phyloP scores from a whole-genome alignment of 495 filamentous ascomycete species.

The Talaromyces ruber region DNA sequence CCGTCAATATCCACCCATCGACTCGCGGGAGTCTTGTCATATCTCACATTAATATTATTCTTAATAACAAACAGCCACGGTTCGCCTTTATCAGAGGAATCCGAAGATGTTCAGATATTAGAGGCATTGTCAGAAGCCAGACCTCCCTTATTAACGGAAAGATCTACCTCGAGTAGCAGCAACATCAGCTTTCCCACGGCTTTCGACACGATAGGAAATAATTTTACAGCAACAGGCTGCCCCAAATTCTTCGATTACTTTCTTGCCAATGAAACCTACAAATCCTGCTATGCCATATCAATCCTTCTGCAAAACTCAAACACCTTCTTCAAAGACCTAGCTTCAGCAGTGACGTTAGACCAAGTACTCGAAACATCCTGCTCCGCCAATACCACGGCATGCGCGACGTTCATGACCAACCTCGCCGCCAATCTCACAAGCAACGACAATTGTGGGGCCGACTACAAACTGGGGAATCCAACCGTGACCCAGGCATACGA shows the following conservation, averaged over 20 bases:
- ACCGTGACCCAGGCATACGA: constrained; percentile 65
- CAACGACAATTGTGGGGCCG: constrained; percentile 56
- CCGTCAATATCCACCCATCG: neutral
- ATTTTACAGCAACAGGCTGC: constrained; percentile 58
- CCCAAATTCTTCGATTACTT: constrained; percentile 60
- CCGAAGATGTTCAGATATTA: neutral
- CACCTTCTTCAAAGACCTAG: constrained; percentile 68
- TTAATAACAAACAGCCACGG: constrained; percentile 2
- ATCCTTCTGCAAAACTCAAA: constrained; percentile 63
- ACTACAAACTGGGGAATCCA: constrained; percentile 57
- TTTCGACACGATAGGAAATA: constrained; percentile 63
- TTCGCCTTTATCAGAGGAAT: neutral
- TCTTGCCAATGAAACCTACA: constrained; percentile 53
- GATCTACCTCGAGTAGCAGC: constrained; percentile 18
- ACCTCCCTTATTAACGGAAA: constrained; percentile 7
- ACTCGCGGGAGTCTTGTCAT: neutral
- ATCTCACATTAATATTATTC: constrained; percentile 7
- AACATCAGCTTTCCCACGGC: constrained; percentile 49
- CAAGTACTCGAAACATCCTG: constrained; percentile 66
- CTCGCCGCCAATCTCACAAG: constrained; percentile 52
- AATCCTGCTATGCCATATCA: constrained; percentile 64
- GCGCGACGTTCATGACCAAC: constrained; percentile 47
- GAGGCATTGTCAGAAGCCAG: neutral
- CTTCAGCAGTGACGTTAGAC: constrained; percentile 55
- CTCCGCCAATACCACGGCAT: constrained; percentile 48